Conservation (phyloP, 805 yeast species). For the Sugiyamaella boreocaroliniensis region DNA sequence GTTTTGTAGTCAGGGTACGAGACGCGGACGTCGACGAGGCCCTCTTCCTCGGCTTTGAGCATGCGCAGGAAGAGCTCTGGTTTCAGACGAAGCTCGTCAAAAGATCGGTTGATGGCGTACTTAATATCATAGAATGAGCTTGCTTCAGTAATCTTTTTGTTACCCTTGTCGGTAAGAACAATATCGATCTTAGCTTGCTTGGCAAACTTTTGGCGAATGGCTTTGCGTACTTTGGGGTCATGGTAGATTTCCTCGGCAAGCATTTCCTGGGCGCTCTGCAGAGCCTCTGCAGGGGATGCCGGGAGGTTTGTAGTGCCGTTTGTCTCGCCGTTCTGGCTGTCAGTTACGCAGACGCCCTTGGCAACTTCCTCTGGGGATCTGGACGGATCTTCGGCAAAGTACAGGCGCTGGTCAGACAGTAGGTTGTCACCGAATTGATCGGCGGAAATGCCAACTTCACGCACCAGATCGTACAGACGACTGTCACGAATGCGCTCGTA, state of each 20-base stretch:
- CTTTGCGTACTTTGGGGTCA: slow-evolving; percentile 71
- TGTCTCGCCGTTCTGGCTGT: slow-evolving; percentile 5
- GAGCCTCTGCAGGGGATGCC: slow-evolving; percentile 38
- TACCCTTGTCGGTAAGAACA: slow-evolving; percentile 76
- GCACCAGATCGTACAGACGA: slow-evolving; percentile 56
- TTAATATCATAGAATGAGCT: slow-evolving; percentile 85
- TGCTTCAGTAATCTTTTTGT: slow-evolving; percentile 65
- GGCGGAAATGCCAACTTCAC: slow-evolving; percentile 70
- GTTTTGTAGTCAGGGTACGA: slow-evolving; percentile 42
- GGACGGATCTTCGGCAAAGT: slow-evolving; percentile 62
- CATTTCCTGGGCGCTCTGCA: slow-evolving; percentile 66
- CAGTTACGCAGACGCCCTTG: slow-evolving; percentile 27
- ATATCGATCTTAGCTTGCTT: slow-evolving; percentile 61
- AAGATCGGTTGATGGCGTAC: slow-evolving; percentile 76
- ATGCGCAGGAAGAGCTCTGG: slow-evolving; percentile 85
- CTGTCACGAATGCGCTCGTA: slow-evolving; percentile 50
- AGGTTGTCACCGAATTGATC: slow-evolving; percentile 79
- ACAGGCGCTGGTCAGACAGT: slow-evolving; percentile 56
- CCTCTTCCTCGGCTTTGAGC: slow-evolving; percentile 83
- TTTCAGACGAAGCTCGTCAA: slow-evolving; percentile 60
- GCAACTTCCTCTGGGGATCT: slow-evolving; percentile 57
- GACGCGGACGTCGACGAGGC: slow-evolving; percentile 61
- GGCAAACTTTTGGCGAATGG: slow-evolving; percentile 52
- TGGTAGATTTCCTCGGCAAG: slow-evolving; percentile 74
- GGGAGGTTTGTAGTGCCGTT: slow-evolving; percentile 3